Conservation (phyloP, 129 eudicot genomes). For the Flaveria brownii region DNA sequence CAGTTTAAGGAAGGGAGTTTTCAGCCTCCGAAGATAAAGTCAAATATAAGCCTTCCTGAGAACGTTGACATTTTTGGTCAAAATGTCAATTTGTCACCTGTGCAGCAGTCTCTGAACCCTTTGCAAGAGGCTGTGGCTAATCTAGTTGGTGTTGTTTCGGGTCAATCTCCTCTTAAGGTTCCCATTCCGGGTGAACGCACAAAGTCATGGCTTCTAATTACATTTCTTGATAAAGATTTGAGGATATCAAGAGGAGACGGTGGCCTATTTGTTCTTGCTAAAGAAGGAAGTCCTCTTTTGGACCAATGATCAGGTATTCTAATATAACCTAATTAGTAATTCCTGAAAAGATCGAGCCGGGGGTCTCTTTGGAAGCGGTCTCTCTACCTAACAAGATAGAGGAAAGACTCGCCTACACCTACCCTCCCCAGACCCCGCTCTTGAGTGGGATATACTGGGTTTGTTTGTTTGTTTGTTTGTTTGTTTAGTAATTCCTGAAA, state of each 20-base stretch:
- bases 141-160: constrained; percentile 64
- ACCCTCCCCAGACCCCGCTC: too few relatives aligned
- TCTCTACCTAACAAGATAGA: too few relatives aligned
- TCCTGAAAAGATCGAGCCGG: too few relatives aligned
- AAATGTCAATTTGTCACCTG: constrained; percentile 56
- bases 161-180: constrained; percentile 79
- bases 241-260: constrained; percentile 99
- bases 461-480: too few relatives aligned
- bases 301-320: constrained; percentile 55
- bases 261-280: constrained; percentile 95
- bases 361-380: too few relatives aligned
- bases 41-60: constrained; percentile 73
- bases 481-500: not conserved
- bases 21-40: constrained; percentile 90
- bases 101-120: constrained; percentile 67
- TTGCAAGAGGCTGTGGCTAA: constrained; percentile 60
- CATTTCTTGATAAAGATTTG: constrained; percentile 86
- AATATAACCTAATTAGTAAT: not conserved
- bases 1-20: constrained; percentile 87
- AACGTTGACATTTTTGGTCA: constrained; percentile 81
- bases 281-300: constrained; percentile 86
- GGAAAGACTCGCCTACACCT: too few relatives aligned
- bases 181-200: constrained; percentile 81
- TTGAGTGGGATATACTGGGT: too few relatives aligned
- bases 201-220: constrained; percentile 80